A percentile compares a stretch with the other conserved stretches of the same genome.
Conservation (phyloP, 2,329 filamentous ascomycete species). For the Orbilia ellipsospora region DNA sequence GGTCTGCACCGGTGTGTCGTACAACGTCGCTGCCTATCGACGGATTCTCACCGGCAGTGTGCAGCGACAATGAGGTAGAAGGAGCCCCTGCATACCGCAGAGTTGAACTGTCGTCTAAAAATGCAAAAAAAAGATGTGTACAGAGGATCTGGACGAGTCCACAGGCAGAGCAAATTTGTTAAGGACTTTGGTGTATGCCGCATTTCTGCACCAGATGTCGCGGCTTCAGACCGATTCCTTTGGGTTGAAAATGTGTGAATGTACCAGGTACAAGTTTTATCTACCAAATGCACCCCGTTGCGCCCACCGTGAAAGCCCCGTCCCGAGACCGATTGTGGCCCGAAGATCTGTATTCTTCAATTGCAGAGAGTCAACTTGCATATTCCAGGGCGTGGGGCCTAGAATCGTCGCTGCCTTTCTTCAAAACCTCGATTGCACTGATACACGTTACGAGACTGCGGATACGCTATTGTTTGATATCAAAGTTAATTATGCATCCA, state of each 20-base stretch:
- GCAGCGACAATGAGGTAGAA: conserved; percentile 6
- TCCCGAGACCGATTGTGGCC: background rate
- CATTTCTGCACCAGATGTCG: conserved; percentile 1
- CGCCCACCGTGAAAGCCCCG: background rate
- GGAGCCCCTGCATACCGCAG: conserved; percentile 43
- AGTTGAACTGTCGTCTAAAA: background rate
- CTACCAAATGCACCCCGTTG: background rate
- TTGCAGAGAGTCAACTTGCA: background rate
- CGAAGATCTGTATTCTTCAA: too few relatives aligned
- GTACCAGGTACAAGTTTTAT: conserved; percentile 18
- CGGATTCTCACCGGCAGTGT: background rate
- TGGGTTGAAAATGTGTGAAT: background rate
- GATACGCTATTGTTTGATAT: conserved; percentile 1
- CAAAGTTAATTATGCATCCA: conserved; percentile 1
- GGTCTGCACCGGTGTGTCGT: conserved; percentile 10
- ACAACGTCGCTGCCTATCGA: conserved; percentile 41
- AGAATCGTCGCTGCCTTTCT: background rate
- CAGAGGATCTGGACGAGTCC: conserved; percentile 28
- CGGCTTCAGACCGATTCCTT: background rate
- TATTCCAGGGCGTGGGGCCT: background rate
- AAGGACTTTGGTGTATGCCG: conserved; percentile 10
- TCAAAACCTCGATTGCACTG: background rate
- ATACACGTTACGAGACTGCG: background rate
- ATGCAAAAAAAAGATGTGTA: background rate
- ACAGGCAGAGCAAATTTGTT: conserved; percentile 25